Conservation (phyloP, 176 grass and related monocot species). For the Coix lacrymajobi region DNA sequence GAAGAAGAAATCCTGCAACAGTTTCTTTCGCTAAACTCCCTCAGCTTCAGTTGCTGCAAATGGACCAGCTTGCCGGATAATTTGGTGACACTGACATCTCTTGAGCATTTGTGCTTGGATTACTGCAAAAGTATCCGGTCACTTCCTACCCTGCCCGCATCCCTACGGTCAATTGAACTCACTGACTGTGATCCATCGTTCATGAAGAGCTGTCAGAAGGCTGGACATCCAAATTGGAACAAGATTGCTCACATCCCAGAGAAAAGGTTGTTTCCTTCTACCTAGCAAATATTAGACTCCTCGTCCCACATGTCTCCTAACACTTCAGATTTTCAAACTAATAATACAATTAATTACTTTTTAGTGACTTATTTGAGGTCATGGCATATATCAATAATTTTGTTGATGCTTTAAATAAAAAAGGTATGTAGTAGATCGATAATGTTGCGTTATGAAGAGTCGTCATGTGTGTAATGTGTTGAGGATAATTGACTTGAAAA, state of each 20-base stretch:
- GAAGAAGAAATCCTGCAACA: neutral
- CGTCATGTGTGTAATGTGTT: no score
- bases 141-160: neutral
- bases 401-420: no score
- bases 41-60: neutral
- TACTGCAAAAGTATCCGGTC: neutral
- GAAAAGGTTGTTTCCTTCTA: neutral
- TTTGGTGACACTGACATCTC: neutral
- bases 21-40: neutral
- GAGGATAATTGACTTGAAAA: no score
- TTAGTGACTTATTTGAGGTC: no score
- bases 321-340: no score
- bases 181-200: neutral
- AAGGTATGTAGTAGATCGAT: no score
- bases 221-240: constrained; percentile 1
- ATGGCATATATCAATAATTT: no score
- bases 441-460: no score
- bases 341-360: no score
- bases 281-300: no score
- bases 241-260: neutral
- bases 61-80: neutral
- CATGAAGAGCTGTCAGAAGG: constrained; percentile 6
- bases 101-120: neutral
- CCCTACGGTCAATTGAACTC: neutral
- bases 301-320: no score